Conservation (phyloP, 1,284 basidiomycete species). For the Wallemia ichthyophaga region DNA sequence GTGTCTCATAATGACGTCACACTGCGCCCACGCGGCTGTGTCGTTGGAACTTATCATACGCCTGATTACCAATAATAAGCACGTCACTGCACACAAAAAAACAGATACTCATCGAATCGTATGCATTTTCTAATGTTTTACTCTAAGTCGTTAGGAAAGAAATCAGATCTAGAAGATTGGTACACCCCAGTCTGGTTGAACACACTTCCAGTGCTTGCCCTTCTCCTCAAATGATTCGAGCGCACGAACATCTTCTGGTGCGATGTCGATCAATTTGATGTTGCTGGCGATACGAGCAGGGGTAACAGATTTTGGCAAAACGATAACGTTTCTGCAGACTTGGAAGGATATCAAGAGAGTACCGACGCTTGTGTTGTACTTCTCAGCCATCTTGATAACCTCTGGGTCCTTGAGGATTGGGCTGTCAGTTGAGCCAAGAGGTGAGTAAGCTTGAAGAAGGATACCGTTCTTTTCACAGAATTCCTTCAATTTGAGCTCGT, state of each 20-base stretch:
- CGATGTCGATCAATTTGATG: constrained; percentile 16
- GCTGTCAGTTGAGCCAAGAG: constrained; percentile 43
- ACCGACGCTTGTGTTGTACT: constrained; percentile 26
- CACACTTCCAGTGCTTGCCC: neutral
- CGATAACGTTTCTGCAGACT: constrained; percentile 19
- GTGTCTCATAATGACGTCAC: too few relatives aligned
- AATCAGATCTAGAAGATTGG: neutral
- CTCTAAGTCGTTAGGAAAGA: too few relatives aligned
- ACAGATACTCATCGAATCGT: too few relatives aligned
- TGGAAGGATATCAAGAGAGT: constrained; percentile 29
- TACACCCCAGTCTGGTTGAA: neutral
- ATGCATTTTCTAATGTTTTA: too few relatives aligned
- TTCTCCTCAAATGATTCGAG: neutral
- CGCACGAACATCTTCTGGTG: constrained; percentile 11
- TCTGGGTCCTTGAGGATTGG: constrained; percentile 39
- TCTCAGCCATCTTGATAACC: constrained; percentile 30
- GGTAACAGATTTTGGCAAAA: constrained; percentile 37
- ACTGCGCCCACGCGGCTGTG: too few relatives aligned
- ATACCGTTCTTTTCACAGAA: constrained; percentile 41
- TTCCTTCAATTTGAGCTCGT: constrained; percentile 34
- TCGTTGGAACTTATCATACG: too few relatives aligned
- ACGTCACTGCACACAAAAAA: too few relatives aligned
- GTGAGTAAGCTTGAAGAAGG: constrained; percentile 48
- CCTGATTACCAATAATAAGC: too few relatives aligned
- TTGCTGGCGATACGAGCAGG: constrained; percentile 40